These are phyloP conservation scores for Xylaria sp. DNA, from an alignment of 2,329 filamentous ascomycete genomes.

Conservation along the genomic window DNA sequence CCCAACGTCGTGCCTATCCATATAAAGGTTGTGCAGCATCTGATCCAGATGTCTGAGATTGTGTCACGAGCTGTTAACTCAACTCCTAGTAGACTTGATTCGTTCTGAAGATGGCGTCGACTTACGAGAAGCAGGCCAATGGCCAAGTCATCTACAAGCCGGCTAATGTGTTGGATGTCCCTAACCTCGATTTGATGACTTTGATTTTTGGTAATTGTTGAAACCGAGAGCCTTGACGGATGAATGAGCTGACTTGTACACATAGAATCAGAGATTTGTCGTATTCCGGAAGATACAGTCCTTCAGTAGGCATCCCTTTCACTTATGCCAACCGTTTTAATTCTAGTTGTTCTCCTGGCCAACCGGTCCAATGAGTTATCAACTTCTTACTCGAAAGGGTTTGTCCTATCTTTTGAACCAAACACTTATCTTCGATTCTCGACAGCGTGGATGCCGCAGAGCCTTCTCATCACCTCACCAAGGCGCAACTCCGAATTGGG, in stretches of 20 bases:
- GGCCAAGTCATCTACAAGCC: constrained; percentile 37
- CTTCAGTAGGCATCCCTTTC: constrained; percentile 37
- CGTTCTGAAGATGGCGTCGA: constrained; percentile 27
- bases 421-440: neutral
- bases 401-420: neutral
- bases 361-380: neutral
- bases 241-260: constrained; percentile 7
- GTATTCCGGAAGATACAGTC: constrained; percentile 42
- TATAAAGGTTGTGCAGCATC: neutral
- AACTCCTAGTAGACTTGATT: too few relatives aligned
- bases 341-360: too few relatives aligned
- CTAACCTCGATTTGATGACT: constrained; percentile 39
- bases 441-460: constrained; percentile 47
- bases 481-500: constrained; percentile 42
- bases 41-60: neutral
- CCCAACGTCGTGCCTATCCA: too few relatives aligned
- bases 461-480: constrained; percentile 49
- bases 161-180: constrained; percentile 31
- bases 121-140: constrained; percentile 26
- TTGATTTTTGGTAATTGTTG: constrained; percentile 38
- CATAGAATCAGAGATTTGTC: constrained; percentile 34
- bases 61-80: too few relatives aligned
- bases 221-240: neutral
- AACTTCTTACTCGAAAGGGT: neutral
- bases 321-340: neutral